phyloP scores from a whole-genome alignment of 2,329 filamentous ascomycete species.

The Lachnellula arida region DNA sequence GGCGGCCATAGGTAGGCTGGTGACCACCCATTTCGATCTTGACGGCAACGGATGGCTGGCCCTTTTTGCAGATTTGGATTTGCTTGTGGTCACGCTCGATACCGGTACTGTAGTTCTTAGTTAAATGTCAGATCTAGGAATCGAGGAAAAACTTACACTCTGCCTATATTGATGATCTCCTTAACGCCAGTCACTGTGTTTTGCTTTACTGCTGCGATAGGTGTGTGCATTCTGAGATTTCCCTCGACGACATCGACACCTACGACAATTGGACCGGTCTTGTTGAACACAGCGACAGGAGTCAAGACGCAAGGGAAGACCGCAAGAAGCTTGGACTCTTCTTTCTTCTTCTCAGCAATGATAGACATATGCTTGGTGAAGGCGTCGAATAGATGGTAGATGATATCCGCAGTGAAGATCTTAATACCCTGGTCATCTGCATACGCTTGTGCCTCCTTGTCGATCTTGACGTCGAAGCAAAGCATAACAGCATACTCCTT shows the following conservation, averaged over 20 bases:
- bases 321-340: conserved; percentile 89
- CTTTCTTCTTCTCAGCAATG: conserved; percentile 86
- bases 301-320: conserved; percentile 94
- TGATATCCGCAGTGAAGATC: conserved; percentile 98
- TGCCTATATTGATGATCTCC: conserved; percentile 78
- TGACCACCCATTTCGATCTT: conserved; percentile 93
- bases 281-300: conserved; percentile 95
- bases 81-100: conserved; percentile 99
- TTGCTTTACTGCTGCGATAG: conserved; percentile 79
- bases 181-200: conserved; percentile 75
- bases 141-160: conserved; percentile 54
- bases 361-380: conserved; percentile 94
- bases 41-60: conserved; percentile 92
- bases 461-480: conserved; percentile 98
- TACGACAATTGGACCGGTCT: conserved; percentile 90
- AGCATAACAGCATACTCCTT: conserved; percentile 98
- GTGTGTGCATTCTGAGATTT: conserved; percentile 78
- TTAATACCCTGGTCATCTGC: conserved; percentile 94
- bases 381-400: conserved; percentile 95
- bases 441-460: conserved; percentile 89
- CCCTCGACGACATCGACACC: conserved; percentile 96
- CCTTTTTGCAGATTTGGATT: conserved; percentile 86
- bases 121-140: not conserved
- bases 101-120: conserved; percentile 59
- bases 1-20: conserved; percentile 90